These are phyloP conservation scores for Aphanomyces invadans DNA, from an alignment of 352 stramenopile species.

Conservation along the genomic window DNA sequence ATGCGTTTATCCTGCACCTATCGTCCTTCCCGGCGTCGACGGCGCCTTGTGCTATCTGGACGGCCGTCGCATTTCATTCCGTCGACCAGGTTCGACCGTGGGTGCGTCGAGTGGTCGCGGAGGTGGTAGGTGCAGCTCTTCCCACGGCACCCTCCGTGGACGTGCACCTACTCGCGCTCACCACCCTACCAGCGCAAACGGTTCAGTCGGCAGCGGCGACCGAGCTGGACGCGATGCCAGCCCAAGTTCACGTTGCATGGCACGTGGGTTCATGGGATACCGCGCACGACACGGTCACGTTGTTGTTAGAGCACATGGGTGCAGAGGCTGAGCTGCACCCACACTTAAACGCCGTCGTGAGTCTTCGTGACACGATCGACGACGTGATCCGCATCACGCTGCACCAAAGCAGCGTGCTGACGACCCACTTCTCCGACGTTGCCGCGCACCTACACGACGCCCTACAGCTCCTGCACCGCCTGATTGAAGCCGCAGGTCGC, in stretches of 20 bases:
- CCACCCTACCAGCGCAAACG: neutral
- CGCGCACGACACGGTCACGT: neutral
- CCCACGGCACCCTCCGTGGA: too few relatives aligned
- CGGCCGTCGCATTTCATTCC: neutral
- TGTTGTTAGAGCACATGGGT: neutral
- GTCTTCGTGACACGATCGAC: neutral
- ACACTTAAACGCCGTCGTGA: neutral
- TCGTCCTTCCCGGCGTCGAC: neutral
- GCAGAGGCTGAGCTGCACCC: neutral
- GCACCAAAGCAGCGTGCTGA: neutral
- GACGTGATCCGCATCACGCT: neutral
- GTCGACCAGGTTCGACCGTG: neutral
- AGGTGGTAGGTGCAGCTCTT: neutral
- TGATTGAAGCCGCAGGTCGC: neutral
- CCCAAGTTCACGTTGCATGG: neutral
- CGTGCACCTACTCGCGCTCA: neutral
- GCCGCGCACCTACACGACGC: neutral
- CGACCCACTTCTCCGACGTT: neutral
- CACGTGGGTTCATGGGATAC: neutral
- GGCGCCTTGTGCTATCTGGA: neutral
- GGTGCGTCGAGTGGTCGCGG: neutral
- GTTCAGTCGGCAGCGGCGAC: neutral
- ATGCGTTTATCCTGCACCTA: neutral
- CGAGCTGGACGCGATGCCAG: neutral
- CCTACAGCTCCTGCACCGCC: neutral